phyloP scores from a whole-genome alignment of 2,329 filamentous ascomycete genomes.

The Rugonectria rugulosa region DNA sequence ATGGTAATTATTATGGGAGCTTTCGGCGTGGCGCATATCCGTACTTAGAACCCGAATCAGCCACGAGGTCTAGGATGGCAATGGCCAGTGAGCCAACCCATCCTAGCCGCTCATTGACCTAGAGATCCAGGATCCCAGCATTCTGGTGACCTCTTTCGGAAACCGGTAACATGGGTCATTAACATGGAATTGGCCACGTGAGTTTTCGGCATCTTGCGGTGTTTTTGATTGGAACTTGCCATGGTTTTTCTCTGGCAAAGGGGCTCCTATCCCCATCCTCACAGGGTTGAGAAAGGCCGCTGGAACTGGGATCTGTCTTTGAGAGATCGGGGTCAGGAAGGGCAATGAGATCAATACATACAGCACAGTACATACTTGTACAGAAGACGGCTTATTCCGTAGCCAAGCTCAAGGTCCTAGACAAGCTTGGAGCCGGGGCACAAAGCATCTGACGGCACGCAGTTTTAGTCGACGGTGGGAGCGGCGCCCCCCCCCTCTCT shows the following conservation, averaged over 20 bases:
- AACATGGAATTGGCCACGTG: no score
- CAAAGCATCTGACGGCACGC: slow-evolving; percentile 20
- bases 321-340: no score
- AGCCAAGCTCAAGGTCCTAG: slow-evolving; percentile 9
- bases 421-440: slow-evolving; percentile 9
- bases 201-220: no score
- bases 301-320: no score
- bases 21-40: slow-evolving; percentile 18
- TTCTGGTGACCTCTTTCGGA: slow-evolving; percentile 17
- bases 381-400: slow-evolving; percentile 3
- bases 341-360: no score
- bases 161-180: slow-evolving; percentile 14
- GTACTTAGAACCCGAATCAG: slow-evolving; percentile 17
- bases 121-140: slow-evolving; percentile 17
- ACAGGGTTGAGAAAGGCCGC: not conserved
- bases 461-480: slow-evolving; percentile 29
- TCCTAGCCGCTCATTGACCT: no score
- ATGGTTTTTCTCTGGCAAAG: no score
- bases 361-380: no score
- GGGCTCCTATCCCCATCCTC: not conserved
- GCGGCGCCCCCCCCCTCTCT: slow-evolving; percentile 14
- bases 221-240: no score
- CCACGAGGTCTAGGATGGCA: slow-evolving; percentile 22
- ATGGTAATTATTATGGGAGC: slow-evolving; percentile 23
- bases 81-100: slow-evolving; percentile 14